phyloP scores from a whole-genome alignment of 1,284 basidiomycete species.

The Sanghuangporus baumii region DNA sequence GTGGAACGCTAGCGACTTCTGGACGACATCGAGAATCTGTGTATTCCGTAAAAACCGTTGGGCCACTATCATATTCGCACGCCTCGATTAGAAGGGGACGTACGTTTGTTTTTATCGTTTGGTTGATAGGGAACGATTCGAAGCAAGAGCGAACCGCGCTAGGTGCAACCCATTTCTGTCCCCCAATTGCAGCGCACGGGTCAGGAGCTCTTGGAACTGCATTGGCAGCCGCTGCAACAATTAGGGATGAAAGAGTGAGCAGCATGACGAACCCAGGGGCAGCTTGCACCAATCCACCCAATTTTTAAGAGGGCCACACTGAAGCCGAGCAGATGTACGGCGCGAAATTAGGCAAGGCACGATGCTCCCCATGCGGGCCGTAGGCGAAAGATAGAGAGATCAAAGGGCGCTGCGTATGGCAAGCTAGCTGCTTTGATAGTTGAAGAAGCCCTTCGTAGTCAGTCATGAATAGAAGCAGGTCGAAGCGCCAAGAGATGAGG shows the following conservation, averaged over 20 bases:
- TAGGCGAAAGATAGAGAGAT: not conserved
- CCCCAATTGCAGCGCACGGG: slow-evolving; percentile 45
- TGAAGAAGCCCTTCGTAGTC: not conserved
- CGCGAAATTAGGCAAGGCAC: slow-evolving; percentile 10
- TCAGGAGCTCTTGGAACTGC: slow-evolving; percentile 26
- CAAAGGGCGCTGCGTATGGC: not conserved
- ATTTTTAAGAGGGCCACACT: slow-evolving; percentile 2
- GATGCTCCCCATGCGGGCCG: not conserved
- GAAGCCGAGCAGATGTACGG: slow-evolving; percentile 1
- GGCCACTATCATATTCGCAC: not conserved
- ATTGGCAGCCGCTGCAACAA: not conserved
- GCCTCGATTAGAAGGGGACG: slow-evolving; percentile 15
- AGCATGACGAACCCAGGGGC: not conserved
- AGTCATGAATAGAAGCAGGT: not conserved
- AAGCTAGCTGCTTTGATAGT: not conserved
- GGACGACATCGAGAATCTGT: slow-evolving; percentile 51
- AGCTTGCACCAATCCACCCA: not conserved
- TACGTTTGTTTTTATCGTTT: slow-evolving; percentile 42
- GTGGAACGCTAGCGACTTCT: slow-evolving; percentile 54
- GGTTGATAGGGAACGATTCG: slow-evolving; percentile 39
- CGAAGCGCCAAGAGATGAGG: not conserved
- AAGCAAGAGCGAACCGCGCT: slow-evolving; percentile 45
- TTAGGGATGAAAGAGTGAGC: not conserved
- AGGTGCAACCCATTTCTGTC: slow-evolving; percentile 48
- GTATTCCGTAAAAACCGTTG: slow-evolving; percentile 15